Conservation (phyloP, 495 filamentous ascomycete genomes). For the Penicillium fimorum region DNA sequence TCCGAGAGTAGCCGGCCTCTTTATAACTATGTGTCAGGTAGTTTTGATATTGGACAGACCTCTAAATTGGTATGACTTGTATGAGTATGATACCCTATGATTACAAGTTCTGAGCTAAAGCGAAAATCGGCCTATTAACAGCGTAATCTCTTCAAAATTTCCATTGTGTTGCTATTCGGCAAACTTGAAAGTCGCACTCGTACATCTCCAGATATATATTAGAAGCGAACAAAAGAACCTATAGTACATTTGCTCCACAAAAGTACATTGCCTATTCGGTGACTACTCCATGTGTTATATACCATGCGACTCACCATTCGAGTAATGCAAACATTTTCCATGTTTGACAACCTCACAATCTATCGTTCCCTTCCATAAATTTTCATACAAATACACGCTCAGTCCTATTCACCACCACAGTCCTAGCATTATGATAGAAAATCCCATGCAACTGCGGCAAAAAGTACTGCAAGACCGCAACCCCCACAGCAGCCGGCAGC, state of each 20-base stretch:
- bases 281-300: background rate
- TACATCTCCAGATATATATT: background rate
- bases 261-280: background rate
- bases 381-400: constrained; percentile 1
- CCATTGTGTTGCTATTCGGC: background rate
- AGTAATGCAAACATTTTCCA: background rate
- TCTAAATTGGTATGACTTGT: background rate
- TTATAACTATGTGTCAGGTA: background rate
- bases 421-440: constrained; percentile 11
- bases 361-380: background rate
- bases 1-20: constrained; percentile 42
- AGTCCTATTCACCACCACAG: background rate
- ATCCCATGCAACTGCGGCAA: constrained; percentile 14
- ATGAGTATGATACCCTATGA: background rate
- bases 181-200: background rate
- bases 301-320: background rate
- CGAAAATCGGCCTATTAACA: background rate
- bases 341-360: background rate
- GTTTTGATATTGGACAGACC: constrained; percentile 3
- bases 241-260: background rate
- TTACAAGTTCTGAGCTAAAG: background rate
- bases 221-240: background rate
- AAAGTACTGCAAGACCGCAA: constrained; percentile 16
- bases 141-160: background rate
- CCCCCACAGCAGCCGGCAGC: constrained; percentile 10